A percentile compares a stretch with the other conserved stretches of the same genome.
phyloP scores from a whole-genome alignment of 805 yeast genomes.

The Yamadazyma philogaea region DNA sequence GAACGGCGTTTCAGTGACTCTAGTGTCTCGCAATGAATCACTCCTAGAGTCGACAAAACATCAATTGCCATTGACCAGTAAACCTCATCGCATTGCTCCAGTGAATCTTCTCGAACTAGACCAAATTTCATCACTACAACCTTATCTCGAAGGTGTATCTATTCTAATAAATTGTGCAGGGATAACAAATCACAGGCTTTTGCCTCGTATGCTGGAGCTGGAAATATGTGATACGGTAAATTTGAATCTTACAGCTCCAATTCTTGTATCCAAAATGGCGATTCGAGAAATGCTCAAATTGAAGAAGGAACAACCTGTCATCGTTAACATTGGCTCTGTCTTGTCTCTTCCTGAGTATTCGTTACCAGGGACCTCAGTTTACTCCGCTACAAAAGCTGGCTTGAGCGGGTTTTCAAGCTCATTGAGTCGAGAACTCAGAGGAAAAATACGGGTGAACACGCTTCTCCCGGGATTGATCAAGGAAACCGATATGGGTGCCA shows the following conservation, averaged over 20 bases:
- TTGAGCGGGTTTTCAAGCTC: constrained; percentile 58
- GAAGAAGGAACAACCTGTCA: constrained; percentile 26
- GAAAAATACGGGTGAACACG: constrained; percentile 59
- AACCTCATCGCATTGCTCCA: constrained; percentile 11
- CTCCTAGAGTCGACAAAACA: constrained; percentile 23
- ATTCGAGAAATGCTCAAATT: constrained; percentile 47
- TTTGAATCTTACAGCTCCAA: constrained; percentile 60
- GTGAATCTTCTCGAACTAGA: constrained; percentile 13
- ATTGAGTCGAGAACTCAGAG: constrained; percentile 57
- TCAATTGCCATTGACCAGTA: constrained; percentile 3
- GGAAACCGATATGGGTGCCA: constrained; percentile 64
- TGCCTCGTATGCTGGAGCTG: constrained; percentile 39
- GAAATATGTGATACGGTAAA: constrained; percentile 47
- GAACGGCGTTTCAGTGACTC: constrained; percentile 29
- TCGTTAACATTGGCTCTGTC: constrained; percentile 67
- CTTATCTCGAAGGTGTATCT: constrained; percentile 8
- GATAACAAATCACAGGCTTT: constrained; percentile 51
- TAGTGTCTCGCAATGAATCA: constrained; percentile 34
- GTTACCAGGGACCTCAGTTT: constrained; percentile 59
- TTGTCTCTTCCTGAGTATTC: constrained; percentile 40
- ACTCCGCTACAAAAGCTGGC: constrained; percentile 71
- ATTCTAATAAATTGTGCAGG: constrained; percentile 69
- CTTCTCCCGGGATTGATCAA: constrained; percentile 64
- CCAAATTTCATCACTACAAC: not conserved
- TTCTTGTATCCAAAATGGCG: constrained; percentile 53